phyloP scores from a whole-genome alignment of 2,329 filamentous ascomycete species.

The Nectriaceae sp. region DNA sequence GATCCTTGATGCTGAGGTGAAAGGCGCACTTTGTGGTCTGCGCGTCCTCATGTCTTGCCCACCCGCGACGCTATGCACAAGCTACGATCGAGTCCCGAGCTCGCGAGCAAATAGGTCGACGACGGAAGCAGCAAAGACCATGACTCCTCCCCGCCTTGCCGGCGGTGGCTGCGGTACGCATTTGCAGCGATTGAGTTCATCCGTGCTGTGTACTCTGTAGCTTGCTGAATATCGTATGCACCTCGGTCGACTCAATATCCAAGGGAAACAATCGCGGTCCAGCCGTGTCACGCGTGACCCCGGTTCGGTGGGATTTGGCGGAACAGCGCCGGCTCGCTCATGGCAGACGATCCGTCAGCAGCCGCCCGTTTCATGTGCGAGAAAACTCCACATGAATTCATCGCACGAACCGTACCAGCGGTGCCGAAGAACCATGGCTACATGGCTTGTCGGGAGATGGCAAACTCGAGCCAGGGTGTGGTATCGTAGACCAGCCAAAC shows the following conservation, averaged over 20 bases:
- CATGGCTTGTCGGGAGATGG: slow-evolving; percentile 1
- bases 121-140: neutral
- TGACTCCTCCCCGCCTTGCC: neutral
- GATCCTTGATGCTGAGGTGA: neutral
- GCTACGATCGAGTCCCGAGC: neutral
- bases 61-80: neutral
- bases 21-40: neutral
- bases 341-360: slow-evolving; percentile 12
- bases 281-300: no score
- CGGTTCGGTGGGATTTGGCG: no score
- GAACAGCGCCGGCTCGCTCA: no score
- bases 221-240: no score
- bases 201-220: no score
- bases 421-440: slow-evolving; percentile 16
- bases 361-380: slow-evolving; percentile 26
- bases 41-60: neutral
- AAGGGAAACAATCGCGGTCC: no score
- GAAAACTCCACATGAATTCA: slow-evolving; percentile 4
- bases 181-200: no score
- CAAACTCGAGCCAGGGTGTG: neutral
- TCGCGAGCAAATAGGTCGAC: neutral
- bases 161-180: neutral
- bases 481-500: neutral
- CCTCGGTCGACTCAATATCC: no score
- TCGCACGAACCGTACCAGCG: slow-evolving; percentile 23